Evolutionary conservation across 305 asterid genomes (phyloP).

Genomic region (Fraxinus sp.): DNA sequence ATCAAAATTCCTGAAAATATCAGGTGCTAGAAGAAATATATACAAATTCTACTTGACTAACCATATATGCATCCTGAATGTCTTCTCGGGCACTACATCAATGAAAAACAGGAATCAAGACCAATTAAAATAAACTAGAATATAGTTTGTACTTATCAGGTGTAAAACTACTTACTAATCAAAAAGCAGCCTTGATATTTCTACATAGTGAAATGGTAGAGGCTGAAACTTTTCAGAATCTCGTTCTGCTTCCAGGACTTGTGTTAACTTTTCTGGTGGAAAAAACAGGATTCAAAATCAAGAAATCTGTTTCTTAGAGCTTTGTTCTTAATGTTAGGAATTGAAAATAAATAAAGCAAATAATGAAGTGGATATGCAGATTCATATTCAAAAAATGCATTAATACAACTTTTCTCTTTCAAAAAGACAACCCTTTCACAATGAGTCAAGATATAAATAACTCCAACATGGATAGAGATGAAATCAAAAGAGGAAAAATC

Average conservation of each 20-base stretch:
- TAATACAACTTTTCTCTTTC: neutral
- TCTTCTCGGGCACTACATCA: slow-evolving; percentile 78
- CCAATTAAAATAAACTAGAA: slow-evolving; percentile 8
- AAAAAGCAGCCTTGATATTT: slow-evolving; percentile 89
- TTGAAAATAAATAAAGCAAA: slow-evolving; percentile 14
- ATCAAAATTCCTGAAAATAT: slow-evolving; percentile 23
- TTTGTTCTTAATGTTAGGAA: neutral
- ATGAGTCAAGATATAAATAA: neutral
- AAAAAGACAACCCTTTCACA: neutral
- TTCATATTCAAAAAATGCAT: neutral
- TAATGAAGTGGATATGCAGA: neutral
- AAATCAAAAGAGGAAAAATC: too few relatives aligned
- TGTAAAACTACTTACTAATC: slow-evolving; percentile 60
- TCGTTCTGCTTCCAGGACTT: slow-evolving; percentile 84
- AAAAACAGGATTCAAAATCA: slow-evolving; percentile 18
- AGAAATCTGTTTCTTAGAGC: neutral
- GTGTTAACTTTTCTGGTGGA: slow-evolving; percentile 62
- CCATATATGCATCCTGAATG: slow-evolving; percentile 82
- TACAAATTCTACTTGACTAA: slow-evolving; percentile 33
- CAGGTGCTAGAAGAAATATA: slow-evolving; percentile 11
- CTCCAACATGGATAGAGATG: neutral
- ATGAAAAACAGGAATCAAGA: slow-evolving; percentile 18
- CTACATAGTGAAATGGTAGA: slow-evolving; percentile 91
- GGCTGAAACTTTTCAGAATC: slow-evolving; percentile 83
- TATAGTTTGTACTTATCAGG: neutral